These are phyloP conservation scores for Pichia cactophila DNA, from an alignment of 1,139 yeast species.

Conservation along the genomic window DNA sequence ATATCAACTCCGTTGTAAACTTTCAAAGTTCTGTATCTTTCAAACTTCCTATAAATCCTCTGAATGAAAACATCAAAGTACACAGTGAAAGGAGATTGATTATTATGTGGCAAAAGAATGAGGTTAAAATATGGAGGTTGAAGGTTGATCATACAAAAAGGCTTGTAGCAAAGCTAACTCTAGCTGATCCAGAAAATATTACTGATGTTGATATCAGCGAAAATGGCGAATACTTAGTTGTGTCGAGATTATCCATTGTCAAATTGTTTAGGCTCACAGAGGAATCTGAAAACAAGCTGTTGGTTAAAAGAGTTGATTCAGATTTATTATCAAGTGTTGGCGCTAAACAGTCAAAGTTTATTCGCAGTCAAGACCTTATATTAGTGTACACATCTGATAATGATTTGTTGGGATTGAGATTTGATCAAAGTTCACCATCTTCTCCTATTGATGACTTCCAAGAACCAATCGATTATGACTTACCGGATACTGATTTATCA, in stretches of 20 bases:
- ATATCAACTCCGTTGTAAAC: constrained; percentile 56
- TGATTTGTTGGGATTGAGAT: constrained; percentile 39
- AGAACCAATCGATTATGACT: constrained; percentile 28
- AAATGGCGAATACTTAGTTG: constrained; percentile 60
- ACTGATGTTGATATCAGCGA: constrained; percentile 61
- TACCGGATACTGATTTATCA: constrained; percentile 25
- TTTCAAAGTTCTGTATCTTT: constrained; percentile 72
- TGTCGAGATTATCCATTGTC: constrained; percentile 61
- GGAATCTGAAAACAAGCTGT: constrained; percentile 34
- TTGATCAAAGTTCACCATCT: constrained; percentile 33
- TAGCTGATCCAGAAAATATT: constrained; percentile 77
- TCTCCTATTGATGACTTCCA: constrained; percentile 29
- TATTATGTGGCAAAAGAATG: constrained; percentile 76
- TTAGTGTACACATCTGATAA: constrained; percentile 59
- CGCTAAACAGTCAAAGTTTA: constrained; percentile 45
- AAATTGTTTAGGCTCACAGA: constrained; percentile 56
- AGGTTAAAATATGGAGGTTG: constrained; percentile 73
- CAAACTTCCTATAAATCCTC: constrained; percentile 63
- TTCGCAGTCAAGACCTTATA: constrained; percentile 34
- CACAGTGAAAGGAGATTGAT: constrained; percentile 45
- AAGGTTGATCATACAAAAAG: constrained; percentile 28
- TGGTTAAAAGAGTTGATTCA: constrained; percentile 48
- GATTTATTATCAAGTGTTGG: constrained; percentile 45
- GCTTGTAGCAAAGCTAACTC: constrained; percentile 56
- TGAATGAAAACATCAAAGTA: constrained; percentile 47